Conservation (phyloP, 2,329 filamentous ascomycete genomes). For the Penicillium sp. region DNA sequence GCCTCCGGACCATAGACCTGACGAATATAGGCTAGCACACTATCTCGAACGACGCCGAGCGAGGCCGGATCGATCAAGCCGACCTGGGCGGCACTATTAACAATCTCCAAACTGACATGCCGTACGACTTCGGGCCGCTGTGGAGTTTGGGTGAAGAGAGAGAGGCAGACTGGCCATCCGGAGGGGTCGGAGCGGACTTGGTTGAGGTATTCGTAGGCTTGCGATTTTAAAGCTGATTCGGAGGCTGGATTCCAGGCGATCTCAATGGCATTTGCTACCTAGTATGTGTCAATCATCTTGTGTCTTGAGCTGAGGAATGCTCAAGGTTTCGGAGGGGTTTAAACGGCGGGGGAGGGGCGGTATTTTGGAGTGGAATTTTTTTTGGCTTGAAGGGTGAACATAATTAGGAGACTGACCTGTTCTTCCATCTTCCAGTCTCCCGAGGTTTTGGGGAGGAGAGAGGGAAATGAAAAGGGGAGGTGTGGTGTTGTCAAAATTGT, state of each 20-base stretch:
- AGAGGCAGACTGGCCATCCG: slow-evolving; percentile 85
- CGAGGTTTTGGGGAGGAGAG: slow-evolving; percentile 21
- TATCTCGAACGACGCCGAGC: slow-evolving; percentile 74
- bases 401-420: slow-evolving; percentile 34
- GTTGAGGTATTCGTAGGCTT: slow-evolving; percentile 64
- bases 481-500: slow-evolving; percentile 28
- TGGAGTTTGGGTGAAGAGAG: slow-evolving; percentile 77
- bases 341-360: slow-evolving; percentile 14
- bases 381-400: slow-evolving; percentile 1
- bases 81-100: slow-evolving; percentile 86
- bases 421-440: slow-evolving; percentile 46
- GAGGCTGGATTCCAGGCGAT: slow-evolving; percentile 84
- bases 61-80: slow-evolving; percentile 71
- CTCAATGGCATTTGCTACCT: slow-evolving; percentile 94
- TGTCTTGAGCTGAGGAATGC: not conserved
- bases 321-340: slow-evolving; percentile 11
- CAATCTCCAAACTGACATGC: slow-evolving; percentile 83
- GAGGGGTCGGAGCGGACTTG: slow-evolving; percentile 78
- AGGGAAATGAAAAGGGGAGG: slow-evolving; percentile 24
- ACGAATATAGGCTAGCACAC: slow-evolving; percentile 75
- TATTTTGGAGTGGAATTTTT: slow-evolving; percentile 16
- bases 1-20: slow-evolving; percentile 65
- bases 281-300: slow-evolving; percentile 21
- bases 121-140: slow-evolving; percentile 79
- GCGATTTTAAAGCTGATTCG: slow-evolving; percentile 69